A percentile compares a stretch with the other conserved stretches of the same genome.
These are phyloP conservation scores for Oryza nivara DNA, from an alignment of 176 grass and related monocot species.

Conservation along the genomic window DNA sequence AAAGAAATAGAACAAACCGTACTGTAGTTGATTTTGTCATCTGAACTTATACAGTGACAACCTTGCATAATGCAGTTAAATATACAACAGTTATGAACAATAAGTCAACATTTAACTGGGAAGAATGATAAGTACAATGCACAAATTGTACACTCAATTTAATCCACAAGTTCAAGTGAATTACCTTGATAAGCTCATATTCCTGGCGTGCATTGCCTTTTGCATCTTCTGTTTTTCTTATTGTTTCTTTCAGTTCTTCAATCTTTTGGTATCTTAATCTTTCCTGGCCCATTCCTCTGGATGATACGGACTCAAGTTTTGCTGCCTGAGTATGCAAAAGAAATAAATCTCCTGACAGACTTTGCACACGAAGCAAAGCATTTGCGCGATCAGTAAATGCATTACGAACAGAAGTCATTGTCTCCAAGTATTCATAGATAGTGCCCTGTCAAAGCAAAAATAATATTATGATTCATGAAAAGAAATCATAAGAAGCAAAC, in stretches of 20 bases:
- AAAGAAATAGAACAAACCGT: slow-evolving; percentile 1
- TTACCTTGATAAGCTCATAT: slow-evolving; percentile 88
- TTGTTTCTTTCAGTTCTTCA: slow-evolving; percentile 74
- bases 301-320: slow-evolving; percentile 77
- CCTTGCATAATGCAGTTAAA: slow-evolving; percentile 2
- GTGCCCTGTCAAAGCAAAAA: slow-evolving; percentile 63
- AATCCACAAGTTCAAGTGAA: slow-evolving; percentile 25
- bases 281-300: slow-evolving; percentile 71
- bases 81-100: neutral
- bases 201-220: slow-evolving; percentile 68
- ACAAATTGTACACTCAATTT: neutral
- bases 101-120: slow-evolving; percentile 24
- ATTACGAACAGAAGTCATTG: slow-evolving; percentile 72
- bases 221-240: slow-evolving; percentile 67
- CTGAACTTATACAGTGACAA: slow-evolving; percentile 8
- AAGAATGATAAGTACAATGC: slow-evolving; percentile 15
- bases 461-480: slow-evolving; percentile 30
- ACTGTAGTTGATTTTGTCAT: slow-evolving; percentile 1
- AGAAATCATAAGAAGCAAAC: slow-evolving; percentile 29
- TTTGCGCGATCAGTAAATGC: slow-evolving; percentile 82
- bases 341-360: slow-evolving; percentile 64
- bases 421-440: slow-evolving; percentile 78
- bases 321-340: slow-evolving; percentile 48
- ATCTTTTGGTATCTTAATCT: slow-evolving; percentile 65
- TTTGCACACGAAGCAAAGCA: slow-evolving; percentile 78